Evolutionary conservation across 2,329 filamentous ascomycete species (phyloP), one percentile per base, ranked within the genome.

Genomic region (Alternaria ventricosa): DNA sequence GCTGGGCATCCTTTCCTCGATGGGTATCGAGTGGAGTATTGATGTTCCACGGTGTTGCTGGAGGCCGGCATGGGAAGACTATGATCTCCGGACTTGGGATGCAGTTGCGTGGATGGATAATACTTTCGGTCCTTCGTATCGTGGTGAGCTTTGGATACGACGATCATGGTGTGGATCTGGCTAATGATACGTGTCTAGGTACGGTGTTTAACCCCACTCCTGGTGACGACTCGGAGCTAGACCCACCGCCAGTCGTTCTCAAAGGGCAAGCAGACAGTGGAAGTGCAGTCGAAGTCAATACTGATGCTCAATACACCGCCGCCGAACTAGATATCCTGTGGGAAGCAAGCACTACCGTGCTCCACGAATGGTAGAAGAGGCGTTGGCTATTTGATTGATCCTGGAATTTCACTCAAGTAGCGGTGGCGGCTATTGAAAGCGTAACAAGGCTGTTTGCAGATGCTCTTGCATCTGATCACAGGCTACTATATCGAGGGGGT

Each of bases 151-250:
- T 41, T 41, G 1, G 36, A 18, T 41, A 1, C n/a, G 36, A 41
- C 1, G 5, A 1, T 3, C n/a, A 10, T 11, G 9, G n/a, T 0
- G 0, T 41, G 36, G n/a, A 41, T 6, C 3, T 5, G 4, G 5
- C 36, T 41, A 11, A 18, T 6, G 3, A 18, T 5, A 2, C 18
- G 2, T 11, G 36, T 6, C 4, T 1, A 41, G 36, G 36, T 2
- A 41, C 36, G 2, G 36, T 41, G 4, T 41, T 6, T 2, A 18
- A 41, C 3, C 36, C 9, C n/a, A 41, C 36, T 3, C 36, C 15
- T 41, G 36, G 36, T 41, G 36, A 41, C n/a, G 3, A 41, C n/a
- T 41, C 36, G 0, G 36, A 41, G n/a, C 36, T 41, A n/a, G 33
- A 9, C 4, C 4, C 2, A 5, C 33, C 33, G 0, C 4, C 15